These are phyloP conservation scores for Pugionium dolabratum DNA, from an alignment of 345 rosid species.

Conservation along the genomic window DNA sequence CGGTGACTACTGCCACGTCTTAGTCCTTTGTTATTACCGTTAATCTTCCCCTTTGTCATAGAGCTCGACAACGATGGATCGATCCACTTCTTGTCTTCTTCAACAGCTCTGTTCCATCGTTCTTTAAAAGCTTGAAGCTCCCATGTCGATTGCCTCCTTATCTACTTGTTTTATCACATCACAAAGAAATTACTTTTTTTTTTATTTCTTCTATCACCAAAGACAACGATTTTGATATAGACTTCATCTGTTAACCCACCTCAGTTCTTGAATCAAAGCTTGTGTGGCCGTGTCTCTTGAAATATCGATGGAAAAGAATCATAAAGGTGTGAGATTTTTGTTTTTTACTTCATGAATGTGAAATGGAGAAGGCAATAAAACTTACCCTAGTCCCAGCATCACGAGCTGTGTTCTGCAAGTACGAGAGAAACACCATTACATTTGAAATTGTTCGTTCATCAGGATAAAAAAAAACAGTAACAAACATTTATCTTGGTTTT, in stretches of 20 bases:
- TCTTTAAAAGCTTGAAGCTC: slow-evolving; percentile 72
- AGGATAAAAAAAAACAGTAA: background rate
- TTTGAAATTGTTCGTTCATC: background rate
- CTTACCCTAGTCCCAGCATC: slow-evolving; percentile 27
- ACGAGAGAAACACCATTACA: background rate
- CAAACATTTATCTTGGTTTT: background rate
- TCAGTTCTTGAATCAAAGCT: slow-evolving; percentile 55
- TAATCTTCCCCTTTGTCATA: slow-evolving; percentile 31
- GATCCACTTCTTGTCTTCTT: slow-evolving; percentile 67
- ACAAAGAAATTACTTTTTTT: no score
- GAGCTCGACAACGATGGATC: slow-evolving; percentile 55
- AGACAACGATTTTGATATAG: background rate
- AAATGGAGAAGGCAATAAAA: background rate
- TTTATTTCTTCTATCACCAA: background rate
- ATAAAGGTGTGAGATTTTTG: slow-evolving; percentile 10
- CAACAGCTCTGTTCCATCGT: slow-evolving; percentile 74
- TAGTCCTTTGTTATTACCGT: slow-evolving; percentile 30
- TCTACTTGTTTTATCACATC: slow-evolving; percentile 48
- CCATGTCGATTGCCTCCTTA: slow-evolving; percentile 89
- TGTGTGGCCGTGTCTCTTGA: slow-evolving; percentile 46
- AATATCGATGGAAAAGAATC: background rate
- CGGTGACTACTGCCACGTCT: slow-evolving; percentile 30
- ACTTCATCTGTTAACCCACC: slow-evolving; percentile 45
- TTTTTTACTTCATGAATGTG: background rate
- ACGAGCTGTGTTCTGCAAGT: slow-evolving; percentile 1